These are phyloP conservation scores for Yarrowia osloensis DNA, from an alignment of 805 yeast species.

Conservation along the genomic window DNA sequence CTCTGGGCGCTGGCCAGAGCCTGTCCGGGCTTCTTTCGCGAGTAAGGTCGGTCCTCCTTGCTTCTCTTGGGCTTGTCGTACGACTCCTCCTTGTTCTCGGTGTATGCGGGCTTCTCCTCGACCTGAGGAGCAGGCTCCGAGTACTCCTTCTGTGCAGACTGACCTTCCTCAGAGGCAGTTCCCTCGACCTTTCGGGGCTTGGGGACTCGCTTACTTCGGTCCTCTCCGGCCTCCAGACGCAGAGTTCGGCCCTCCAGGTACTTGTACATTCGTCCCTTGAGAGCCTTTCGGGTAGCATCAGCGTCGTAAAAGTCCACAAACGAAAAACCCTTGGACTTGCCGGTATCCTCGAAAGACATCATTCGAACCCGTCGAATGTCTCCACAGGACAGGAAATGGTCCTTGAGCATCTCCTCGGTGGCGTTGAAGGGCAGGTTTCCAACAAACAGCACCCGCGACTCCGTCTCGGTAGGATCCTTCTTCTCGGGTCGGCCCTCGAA, in stretches of 20 bases:
- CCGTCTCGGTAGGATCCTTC: conserved; percentile 62
- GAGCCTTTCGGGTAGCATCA: conserved; percentile 79
- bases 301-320: conserved; percentile 83
- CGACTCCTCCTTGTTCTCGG: neutral
- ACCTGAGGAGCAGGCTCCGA: neutral
- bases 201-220: conserved; percentile 67
- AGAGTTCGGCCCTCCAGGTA: conserved; percentile 71
- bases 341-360: conserved; percentile 97
- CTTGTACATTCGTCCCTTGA: conserved; percentile 67
- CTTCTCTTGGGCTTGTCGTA: conserved; percentile 13
- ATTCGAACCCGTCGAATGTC: conserved; percentile 80
- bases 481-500: conserved; percentile 88
- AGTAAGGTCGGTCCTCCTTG: conserved; percentile 31
- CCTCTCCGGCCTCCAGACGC: conserved; percentile 93
- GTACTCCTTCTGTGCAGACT: neutral
- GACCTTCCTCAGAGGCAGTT: neutral
- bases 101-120: neutral
- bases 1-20: conserved; percentile 88
- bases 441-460: conserved; percentile 78
- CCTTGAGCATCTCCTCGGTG: conserved; percentile 71
- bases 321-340: conserved; percentile 96
- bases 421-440: conserved; percentile 94
- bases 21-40: conserved; percentile 57
- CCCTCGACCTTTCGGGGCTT: conserved; percentile 30
- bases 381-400: conserved; percentile 90